Conservation (phyloP, 768 basidiomycete genomes). For the Aureoboletus auriporus region DNA sequence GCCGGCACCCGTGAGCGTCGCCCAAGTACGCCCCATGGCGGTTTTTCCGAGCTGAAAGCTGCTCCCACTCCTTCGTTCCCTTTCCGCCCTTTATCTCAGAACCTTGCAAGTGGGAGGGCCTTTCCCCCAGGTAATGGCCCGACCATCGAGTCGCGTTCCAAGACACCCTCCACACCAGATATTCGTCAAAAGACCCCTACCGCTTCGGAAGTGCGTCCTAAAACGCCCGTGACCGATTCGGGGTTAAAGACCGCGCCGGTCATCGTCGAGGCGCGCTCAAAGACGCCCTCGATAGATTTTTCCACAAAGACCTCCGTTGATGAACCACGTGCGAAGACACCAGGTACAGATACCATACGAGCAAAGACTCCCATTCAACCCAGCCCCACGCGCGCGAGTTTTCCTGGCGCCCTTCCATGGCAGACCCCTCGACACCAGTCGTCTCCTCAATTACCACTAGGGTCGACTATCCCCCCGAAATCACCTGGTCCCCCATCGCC, state of each 20-base stretch:
- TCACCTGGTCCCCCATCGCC: slow-evolving; percentile 36
- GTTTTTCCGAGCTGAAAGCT: slow-evolving; percentile 15
- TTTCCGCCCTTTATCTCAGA: slow-evolving; percentile 21
- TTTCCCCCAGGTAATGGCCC: slow-evolving; percentile 12
- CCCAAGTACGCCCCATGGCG: slow-evolving; percentile 42
- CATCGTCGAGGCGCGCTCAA: slow-evolving; percentile 13
- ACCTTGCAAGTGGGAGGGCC: slow-evolving; percentile 5
- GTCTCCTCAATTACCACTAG: slow-evolving; percentile 30
- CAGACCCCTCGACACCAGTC: slow-evolving; percentile 25
- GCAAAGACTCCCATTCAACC: slow-evolving; percentile 17
- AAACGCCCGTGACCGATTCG: slow-evolving; percentile 17
- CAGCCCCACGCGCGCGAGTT: slow-evolving; percentile 14
- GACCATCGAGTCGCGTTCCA: slow-evolving; percentile 18
- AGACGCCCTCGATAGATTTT: slow-evolving; percentile 15
- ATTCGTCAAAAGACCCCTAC: slow-evolving; percentile 17
- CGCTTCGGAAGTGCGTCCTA: slow-evolving; percentile 16
- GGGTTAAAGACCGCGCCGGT: slow-evolving; percentile 9
- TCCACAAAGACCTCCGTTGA: slow-evolving; percentile 10
- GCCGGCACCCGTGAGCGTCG: slow-evolving; percentile 44
- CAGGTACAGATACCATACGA: slow-evolving; percentile 12
- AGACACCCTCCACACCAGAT: slow-evolving; percentile 16
- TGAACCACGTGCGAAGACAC: slow-evolving; percentile 21
- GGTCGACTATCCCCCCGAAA: slow-evolving; percentile 22
- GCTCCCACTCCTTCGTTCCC: slow-evolving; percentile 11
- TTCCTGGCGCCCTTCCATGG: slow-evolving; percentile 16